Conservation (phyloP, 768 basidiomycete genomes). For the Grammothele lineata region DNA sequence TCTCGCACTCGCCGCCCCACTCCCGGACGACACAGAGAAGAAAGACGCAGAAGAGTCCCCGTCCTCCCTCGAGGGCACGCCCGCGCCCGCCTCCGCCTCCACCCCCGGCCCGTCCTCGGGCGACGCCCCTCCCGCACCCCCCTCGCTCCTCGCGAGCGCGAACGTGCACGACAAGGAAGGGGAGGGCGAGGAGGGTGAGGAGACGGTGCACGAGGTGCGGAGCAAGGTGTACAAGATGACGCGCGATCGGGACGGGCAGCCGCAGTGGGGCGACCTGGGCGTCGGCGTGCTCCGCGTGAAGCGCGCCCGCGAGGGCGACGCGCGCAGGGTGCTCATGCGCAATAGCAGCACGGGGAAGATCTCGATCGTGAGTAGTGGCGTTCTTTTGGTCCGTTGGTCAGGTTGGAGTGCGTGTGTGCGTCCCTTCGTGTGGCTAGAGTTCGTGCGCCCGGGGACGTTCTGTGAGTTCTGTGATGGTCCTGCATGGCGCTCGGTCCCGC, state of each 20-base stretch:
- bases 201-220: slow-evolving; percentile 53
- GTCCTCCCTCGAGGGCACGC: slow-evolving; percentile 16
- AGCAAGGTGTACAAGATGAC: slow-evolving; percentile 60
- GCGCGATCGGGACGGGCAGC: slow-evolving; percentile 41
- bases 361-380: slow-evolving; percentile 49
- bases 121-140: too few relatives aligned
- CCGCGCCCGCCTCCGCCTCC: not conserved
- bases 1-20: not conserved
- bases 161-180: slow-evolving; percentile 60
- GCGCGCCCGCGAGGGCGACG: slow-evolving; percentile 59
- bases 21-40: not conserved
- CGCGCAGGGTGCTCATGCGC: slow-evolving; percentile 61
- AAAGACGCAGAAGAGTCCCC: too few relatives aligned
- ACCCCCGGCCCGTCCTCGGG: too few relatives aligned
- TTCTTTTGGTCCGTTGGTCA: not conserved
- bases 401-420: too few relatives aligned
- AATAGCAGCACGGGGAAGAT: slow-evolving; percentile 76
- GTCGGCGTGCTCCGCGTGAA: slow-evolving; percentile 71
- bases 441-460: too few relatives aligned
- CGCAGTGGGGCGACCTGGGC: slow-evolving; percentile 64
- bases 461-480: too few relatives aligned
- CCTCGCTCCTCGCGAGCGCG: slow-evolving; percentile 15
- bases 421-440: too few relatives aligned
- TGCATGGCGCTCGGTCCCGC: too few relatives aligned
- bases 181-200: slow-evolving; percentile 79